Evolutionary conservation across 1,284 basidiomycete species (phyloP), one percentile per base, ranked within the genome.

Genomic region (Apiotrichum akiyoshidainum): DNA sequence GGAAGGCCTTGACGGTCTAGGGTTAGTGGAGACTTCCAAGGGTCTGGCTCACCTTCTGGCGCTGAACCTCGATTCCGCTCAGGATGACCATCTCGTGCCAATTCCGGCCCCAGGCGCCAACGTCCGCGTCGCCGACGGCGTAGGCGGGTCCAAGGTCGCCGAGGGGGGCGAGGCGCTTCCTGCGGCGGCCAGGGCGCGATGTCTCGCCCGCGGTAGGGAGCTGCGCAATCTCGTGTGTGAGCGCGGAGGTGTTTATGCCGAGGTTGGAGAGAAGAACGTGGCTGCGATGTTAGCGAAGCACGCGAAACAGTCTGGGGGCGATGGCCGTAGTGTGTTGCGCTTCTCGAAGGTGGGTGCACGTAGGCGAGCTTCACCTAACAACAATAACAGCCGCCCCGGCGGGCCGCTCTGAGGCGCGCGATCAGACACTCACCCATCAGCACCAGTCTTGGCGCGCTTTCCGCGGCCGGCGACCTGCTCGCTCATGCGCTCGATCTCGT

Each of bases 41-140:
- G 5, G 11, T 13, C 16, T 14, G 16, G 41, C 67, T 62, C 26
- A 72, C 73, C 59, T 67, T 67, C 63, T 75, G 72, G 21, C 74
- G 57, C 65, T 76, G 74, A 33, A 68, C 58, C 55, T 76, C 74
- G 45, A 76, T 76, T 12, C 74, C 74, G 48, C 67, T 68, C 10
- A 76, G 66, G 26, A 76, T 76, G 26, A 74, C 68, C 71, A 72
- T 76, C 65, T 76, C 74, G 60, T 76, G 74, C 72, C 71, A 75
- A 57, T 76, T 76, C 51, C 74, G 65, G 0, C 72, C 72, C 74
- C 74, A 76, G 1, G 71, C 65, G 12, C 65, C 66, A 12, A 76
- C 68, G 57, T 76, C 74, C 12, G 60, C 66, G 44, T 74, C 72
- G 13, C 65, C 64, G 9, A 66, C 57, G 21, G 62, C 68, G 51